Evolutionary conservation across 148 eudicot species (phyloP), one percentile per base, ranked within the genome.

Genomic region (Arctostaphylos glauca): DNA sequence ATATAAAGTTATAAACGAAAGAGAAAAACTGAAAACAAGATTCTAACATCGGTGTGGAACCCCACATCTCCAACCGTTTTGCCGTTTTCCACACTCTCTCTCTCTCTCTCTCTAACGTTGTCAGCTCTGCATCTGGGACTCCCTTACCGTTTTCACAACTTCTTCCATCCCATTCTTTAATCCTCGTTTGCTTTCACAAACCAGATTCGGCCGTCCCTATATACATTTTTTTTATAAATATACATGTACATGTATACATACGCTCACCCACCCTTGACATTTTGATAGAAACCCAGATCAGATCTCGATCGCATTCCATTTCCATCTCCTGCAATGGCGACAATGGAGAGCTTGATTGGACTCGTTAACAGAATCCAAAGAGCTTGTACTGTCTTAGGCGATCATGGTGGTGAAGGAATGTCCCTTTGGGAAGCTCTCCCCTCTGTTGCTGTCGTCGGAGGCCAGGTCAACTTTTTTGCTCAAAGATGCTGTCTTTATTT

Each of bases 391-490:
- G 94, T 93, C 8, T 90, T 94, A 21, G 98, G 98, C 6, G 98
- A 93, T 90, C 98, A 94, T 84, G 98, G 98, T 9, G 98, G 98
- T 38, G 98, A 93, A 88, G 96, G 96, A 60, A 83, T 89, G 83
- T 94, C 98, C 52, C 93, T 94, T 58, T 93, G 98, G 96, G 98
- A 94, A 91, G 98, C 98, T 88, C 96, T 94, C 83, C 98, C 98
- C 81, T 81, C 98, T 48, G 98, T 94, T 14, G 98, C 98, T 21
- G 98, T 94, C 77, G 98, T 94, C 19, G 98, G 98, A 54, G 98
- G 98, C 80, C 98, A 94, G 96, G 98, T 92, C 56, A 44, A 74
- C 18, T n/a, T 25, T 66, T 70, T 55, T 41, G 9, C 9, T 23
- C 74, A 6, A 5, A 68, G 9, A 59, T 1, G 72, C 68, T 56